Percentiles rank a stretch among this genome's conserved stretches.
Conservation (phyloP, 176 grass and related monocot genomes). For the Urochloa ruziziensis region DNA sequence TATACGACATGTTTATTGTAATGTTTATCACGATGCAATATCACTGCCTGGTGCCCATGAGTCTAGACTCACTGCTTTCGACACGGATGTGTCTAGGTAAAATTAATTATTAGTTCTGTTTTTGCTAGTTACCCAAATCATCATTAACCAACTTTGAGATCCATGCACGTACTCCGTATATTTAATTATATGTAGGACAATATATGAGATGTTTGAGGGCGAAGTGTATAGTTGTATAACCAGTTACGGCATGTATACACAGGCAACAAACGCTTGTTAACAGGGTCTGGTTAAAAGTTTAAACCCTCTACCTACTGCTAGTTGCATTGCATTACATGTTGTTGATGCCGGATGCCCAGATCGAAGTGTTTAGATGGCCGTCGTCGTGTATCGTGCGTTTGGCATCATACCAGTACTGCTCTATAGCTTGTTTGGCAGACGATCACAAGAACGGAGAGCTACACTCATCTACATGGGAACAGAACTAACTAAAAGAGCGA, state of each 20-base stretch:
- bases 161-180: neutral
- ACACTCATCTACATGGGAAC: neutral
- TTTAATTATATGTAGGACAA: no score
- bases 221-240: no score
- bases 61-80: neutral
- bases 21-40: neutral
- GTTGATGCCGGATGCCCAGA: neutral
- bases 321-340: neutral
- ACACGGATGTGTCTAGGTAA: neutral
- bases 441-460: neutral
- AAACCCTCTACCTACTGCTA: neutral
- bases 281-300: neutral
- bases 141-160: neutral
- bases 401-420: slow-evolving; percentile 4
- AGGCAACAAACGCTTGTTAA: neutral
- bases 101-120: neutral
- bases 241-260: no score
- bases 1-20: neutral
- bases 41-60: neutral
- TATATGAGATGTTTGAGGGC: no score
- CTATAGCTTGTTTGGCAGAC: slow-evolving; percentile 5
- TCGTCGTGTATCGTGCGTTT: neutral
- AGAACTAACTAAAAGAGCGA: neutral
- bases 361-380: neutral
- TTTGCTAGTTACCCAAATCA: neutral